Evolutionary conservation across 202 grass and related monocot genomes (phyloP), one percentile per base, ranked within the genome.

Genomic region (Schoenoplectus triqueter): DNA sequence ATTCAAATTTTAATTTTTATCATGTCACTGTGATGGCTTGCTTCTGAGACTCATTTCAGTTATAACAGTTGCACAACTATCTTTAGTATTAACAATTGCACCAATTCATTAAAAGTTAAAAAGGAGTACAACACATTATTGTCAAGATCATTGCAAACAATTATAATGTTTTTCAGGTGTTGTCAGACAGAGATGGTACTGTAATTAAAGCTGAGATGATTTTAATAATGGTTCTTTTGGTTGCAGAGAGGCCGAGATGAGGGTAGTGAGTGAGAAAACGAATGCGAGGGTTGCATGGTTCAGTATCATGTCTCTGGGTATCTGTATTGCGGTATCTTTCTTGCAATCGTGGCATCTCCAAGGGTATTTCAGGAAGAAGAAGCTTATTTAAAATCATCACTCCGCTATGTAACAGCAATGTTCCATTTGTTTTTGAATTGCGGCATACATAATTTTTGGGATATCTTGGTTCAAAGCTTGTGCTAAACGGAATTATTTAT

Each of bases 301-400:
- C 80, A 90, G 95, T 85, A 88, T 94, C 64, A 86, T 97, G 87
- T 94, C 90, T 3, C 87, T 97, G 15, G 80, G 86, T 40, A 88
- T 97, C 74, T 97, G 92, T 84, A 86, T 97, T 39, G 80, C 15
- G 9, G 92, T 91, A 63, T 90, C 95, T 2, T 15, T 91, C 49
- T 78, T 94, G 90, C 95, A 94, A 76, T 69, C 92, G 67, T 91
- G 92, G 89, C 95, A 94, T 60, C 92, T 97, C 56, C 88, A 94
- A 87, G 90, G 90, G 20, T 97, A 78, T 60, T 97, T 97, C 84
- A 81, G 82, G 69, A 97, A 97, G 85, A 97, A 97, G 94, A 94
- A 97, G 82, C 94, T 97, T 76, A 92, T 97, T 64, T 94, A 94
- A 87, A 83, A 86, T n/a, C 20, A 11, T 85, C 6, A 52, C 0